These are phyloP conservation scores for Salix brachista DNA, from an alignment of 345 rosid species.

Conservation along the genomic window DNA sequence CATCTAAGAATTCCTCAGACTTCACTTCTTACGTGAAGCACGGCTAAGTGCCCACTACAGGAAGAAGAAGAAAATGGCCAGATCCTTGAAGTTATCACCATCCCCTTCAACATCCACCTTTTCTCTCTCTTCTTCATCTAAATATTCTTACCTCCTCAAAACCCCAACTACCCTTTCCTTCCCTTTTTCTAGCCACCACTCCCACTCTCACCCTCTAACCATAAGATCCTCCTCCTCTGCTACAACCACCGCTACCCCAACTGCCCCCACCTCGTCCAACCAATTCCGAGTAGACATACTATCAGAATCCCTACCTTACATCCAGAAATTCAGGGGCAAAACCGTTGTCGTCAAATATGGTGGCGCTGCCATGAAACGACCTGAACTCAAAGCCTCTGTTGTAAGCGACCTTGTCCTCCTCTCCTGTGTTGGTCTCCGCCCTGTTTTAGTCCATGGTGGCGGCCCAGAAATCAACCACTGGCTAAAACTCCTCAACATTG, in stretches of 20 bases:
- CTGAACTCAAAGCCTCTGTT: conserved; percentile 66
- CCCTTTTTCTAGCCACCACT: background rate
- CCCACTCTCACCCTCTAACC: background rate
- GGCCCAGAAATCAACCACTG: conserved; percentile 84
- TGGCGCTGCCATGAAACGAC: conserved; percentile 89
- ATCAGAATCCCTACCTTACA: conserved; percentile 89
- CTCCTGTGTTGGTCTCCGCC: conserved; percentile 83
- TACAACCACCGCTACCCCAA: background rate
- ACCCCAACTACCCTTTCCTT: background rate
- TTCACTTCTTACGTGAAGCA: background rate
- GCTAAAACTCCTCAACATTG: conserved; percentile 60
- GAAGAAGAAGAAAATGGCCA: background rate
- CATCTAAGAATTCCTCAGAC: background rate
- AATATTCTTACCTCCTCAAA: background rate
- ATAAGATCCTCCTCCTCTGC: conserved; percentile 1
- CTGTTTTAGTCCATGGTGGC: conserved; percentile 87
- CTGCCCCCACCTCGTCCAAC: conserved; percentile 6
- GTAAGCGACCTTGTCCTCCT: conserved; percentile 76
- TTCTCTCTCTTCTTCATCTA: background rate
- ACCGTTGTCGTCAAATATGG: conserved; percentile 90
- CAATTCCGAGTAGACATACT: conserved; percentile 66
- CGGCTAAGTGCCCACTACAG: background rate
- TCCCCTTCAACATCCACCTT: background rate
- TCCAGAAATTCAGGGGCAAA: conserved; percentile 86
- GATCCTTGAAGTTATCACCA: conserved; percentile 4